These are phyloP conservation scores for Solanum etuberosum DNA, from an alignment of 257 asterid species.

Conservation along the genomic window DNA sequence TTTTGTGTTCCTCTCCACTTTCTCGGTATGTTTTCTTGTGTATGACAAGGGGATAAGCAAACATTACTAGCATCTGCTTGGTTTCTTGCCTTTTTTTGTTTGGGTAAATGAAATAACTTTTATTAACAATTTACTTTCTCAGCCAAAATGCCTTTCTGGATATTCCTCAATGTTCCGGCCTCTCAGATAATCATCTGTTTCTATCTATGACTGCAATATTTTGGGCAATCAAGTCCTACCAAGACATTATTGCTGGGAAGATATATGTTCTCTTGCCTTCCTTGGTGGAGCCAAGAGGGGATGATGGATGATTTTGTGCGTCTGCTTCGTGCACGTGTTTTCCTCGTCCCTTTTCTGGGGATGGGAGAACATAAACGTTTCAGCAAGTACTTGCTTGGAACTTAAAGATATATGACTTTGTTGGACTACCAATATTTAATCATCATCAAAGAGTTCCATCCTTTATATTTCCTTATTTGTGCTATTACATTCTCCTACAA, in stretches of 20 bases:
- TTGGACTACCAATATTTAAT: not conserved
- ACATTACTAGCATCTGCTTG: not conserved
- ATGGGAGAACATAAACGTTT: not conserved
- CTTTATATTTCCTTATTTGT: not conserved
- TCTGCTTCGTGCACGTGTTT: no score
- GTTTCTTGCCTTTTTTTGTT: not conserved
- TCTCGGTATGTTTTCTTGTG: not conserved
- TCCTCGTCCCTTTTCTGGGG: not conserved
- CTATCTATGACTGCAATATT: not conserved
- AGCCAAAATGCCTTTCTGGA: not conserved
- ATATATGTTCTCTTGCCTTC: not conserved
- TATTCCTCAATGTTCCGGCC: not conserved
- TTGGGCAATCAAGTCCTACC: not conserved
- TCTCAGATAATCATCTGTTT: not conserved
- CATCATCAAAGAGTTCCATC: not conserved
- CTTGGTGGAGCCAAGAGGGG: not conserved
- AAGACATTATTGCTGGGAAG: not conserved
- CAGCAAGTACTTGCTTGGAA: not conserved
- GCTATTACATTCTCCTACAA: not conserved
- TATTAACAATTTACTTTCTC: not conserved
- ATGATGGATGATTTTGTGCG: not conserved
- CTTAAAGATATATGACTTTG: not conserved
- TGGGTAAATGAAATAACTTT: no score
- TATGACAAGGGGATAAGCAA: not conserved
- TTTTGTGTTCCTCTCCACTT: not conserved